Evolutionary conservation across 2,329 filamentous ascomycete genomes (phyloP), one percentile per base, ranked within the genome.

Genomic region (Sordariomycetes sp.): DNA sequence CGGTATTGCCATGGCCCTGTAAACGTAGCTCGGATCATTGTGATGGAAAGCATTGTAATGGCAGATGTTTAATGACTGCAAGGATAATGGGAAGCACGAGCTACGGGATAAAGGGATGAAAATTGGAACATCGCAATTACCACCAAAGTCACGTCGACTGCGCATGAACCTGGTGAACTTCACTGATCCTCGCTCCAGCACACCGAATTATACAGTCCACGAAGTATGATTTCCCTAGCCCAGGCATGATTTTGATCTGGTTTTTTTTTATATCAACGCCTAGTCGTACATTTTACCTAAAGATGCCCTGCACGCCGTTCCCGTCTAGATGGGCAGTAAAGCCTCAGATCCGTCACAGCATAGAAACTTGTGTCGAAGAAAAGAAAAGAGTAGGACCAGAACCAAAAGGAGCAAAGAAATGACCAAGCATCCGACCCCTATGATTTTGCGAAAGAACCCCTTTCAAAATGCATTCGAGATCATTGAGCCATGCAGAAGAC

Each of bases 1-100:
- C 17, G 30, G 30, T 20, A 11, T 21, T n/a, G 30, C 30, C 30
- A 32, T 32, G 30, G 30, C 30, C 15, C 30, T 32, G 17, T 32
- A 21, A 32, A 16, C 8, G n/a, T n/a, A n/a, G n/a, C n/a, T n/a
- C n/a, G n/a, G n/a, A n/a, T n/a, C n/a, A n/a, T n/a, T n/a, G n/a
- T n/a, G n/a, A n/a, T n/a, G n/a, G n/a, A n/a, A n/a, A n/a, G n/a
- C n/a, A n/a, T n/a, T n/a, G n/a, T n/a, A n/a, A n/a, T n/a, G n/a
- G n/a, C n/a, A n/a, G n/a, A n/a, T n/a, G n/a, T n/a, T n/a, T n/a
- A n/a, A n/a, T n/a, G n/a, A n/a, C n/a, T n/a, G n/a, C n/a, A n/a
- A n/a, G 21, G 12, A 28, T 28, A 14, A n/a, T n/a, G 12, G 17
- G 8, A 28, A 28, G 8, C 8, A 4, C 8, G 25, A n/a, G 25